Evolutionary conservation across 176 grass and related monocot genomes (phyloP), one percentile per base, ranked within the genome.

Genomic region (Rhynchospora tenuis): DNA sequence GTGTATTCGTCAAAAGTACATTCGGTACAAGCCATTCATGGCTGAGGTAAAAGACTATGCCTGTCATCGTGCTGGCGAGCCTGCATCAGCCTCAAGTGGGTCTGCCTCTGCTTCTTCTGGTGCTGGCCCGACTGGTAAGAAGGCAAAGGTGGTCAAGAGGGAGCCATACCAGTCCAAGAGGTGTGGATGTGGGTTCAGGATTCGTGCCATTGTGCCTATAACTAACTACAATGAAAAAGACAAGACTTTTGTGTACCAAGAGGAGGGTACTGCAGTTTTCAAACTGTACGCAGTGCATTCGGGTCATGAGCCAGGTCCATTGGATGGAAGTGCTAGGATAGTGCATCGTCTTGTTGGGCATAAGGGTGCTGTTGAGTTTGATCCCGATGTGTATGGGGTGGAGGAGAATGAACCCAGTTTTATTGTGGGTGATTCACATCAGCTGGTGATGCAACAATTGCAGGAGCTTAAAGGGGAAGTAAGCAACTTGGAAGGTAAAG

Each of bases 11-110:
- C 97, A 99, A 65, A 99, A 99, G 78, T 99, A 99, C 72, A 99
- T 99, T 83, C 87, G 97, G 88, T 93, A 96, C 85, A 99, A 99
- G 85, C 97, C 97, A 0, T 96, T 99, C 85, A 94, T 96, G 91
- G 97, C 97, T 7, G 97, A 99, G 72, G 97, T 99, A 64, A 99
- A 99, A 83, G 97, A 99, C 88, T 99, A 99, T 84, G 97, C 97
- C 0, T 99, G 97, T 80, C 93, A 99, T 24, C 91, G 97, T 60
- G 97, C 97, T 56, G 97, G 97, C 64, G 88, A 90, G 83, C 97
- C 97, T 4, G 91, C 89, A 12, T 89, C 93, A 56, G 90, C 73
- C 56, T 65, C 67, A 24, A 77, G 79, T 15, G 90, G 10, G 58
- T 78, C 52, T 44, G 58, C 52, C 0, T 88, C 92, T 38, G 63